phyloP scores from a whole-genome alignment of 179 eudicot genomes.

The Corrigiola litoralis region DNA sequence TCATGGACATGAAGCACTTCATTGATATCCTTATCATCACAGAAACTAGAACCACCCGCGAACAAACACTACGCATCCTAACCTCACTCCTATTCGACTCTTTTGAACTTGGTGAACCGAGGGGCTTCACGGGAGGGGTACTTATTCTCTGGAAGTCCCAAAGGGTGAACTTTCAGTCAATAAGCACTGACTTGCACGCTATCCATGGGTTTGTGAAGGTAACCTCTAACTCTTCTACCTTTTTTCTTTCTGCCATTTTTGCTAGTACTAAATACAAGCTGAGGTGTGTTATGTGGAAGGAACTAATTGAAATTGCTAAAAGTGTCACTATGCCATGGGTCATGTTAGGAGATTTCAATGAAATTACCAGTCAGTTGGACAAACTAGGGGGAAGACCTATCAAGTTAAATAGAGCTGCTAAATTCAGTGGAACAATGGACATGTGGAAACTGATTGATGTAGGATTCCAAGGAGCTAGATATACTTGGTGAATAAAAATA shows the following conservation, averaged over 20 bases:
- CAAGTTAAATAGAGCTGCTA: background rate
- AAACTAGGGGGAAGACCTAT: background rate
- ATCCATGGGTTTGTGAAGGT: background rate
- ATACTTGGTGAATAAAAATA: background rate
- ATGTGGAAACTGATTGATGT: background rate
- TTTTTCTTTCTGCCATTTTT: background rate
- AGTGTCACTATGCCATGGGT: background rate
- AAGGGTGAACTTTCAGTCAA: too few relatives aligned
- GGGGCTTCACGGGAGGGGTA: background rate
- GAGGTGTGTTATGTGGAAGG: background rate
- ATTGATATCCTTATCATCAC: too few relatives aligned
- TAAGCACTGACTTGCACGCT: background rate
- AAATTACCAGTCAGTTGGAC: background rate
- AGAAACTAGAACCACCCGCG: background rate
- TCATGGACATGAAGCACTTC: background rate
- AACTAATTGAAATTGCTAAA: background rate
- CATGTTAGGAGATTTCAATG: background rate
- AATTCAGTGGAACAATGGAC: background rate
- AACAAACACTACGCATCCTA: too few relatives aligned
- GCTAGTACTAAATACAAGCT: background rate
- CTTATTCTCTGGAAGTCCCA: background rate
- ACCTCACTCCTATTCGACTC: background rate
- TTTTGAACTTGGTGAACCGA: background rate
- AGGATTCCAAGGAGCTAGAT: background rate
- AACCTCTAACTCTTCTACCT: too few relatives aligned